Evolutionary conservation across 129 eudicot species (phyloP).

Genomic region (Cynara cardunculus): DNA sequence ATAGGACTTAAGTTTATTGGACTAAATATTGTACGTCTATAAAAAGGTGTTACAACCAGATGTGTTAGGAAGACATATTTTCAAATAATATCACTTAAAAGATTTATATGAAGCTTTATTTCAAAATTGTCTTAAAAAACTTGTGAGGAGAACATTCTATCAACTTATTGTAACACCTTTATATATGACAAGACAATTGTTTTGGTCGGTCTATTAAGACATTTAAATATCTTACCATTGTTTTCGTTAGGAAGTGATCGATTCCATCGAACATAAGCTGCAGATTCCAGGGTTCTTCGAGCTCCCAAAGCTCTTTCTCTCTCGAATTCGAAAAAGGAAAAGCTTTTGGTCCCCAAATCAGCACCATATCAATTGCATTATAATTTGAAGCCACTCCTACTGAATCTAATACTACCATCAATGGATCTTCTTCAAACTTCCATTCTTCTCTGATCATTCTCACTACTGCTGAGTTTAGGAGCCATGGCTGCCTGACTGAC

Average conservation of each 20-base stretch:
- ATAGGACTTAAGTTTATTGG: background rate
- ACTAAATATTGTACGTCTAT: too few species aligned
- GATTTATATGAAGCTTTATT: too few species aligned
- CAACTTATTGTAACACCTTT: background rate
- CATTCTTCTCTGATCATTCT: conserved; percentile 50
- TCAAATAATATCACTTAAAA: background rate
- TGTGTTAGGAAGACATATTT: background rate
- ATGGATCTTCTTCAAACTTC: conserved; percentile 49
- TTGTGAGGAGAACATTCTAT: too few species aligned
- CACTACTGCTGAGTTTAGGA: conserved; percentile 43
- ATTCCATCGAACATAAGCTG: conserved; percentile 44
- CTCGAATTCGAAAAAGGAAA: conserved; percentile 64
- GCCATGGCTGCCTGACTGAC: conserved; percentile 66
- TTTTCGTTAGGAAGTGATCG: conserved; percentile 39
- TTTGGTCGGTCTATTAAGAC: background rate
- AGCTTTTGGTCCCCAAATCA: conserved; percentile 76
- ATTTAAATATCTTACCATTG: conserved; percentile 39
- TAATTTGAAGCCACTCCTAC: conserved; percentile 45
- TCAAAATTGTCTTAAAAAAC: too few species aligned
- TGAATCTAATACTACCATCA: conserved; percentile 60
- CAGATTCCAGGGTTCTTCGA: conserved; percentile 35
- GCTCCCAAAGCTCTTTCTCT: conserved; percentile 69
- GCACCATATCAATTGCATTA: conserved; percentile 70
- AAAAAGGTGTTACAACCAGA: too few species aligned
- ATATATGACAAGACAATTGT: background rate